Conservation (phyloP, 768 basidiomycete genomes). For the Holtermanniella nyarrowii region DNA sequence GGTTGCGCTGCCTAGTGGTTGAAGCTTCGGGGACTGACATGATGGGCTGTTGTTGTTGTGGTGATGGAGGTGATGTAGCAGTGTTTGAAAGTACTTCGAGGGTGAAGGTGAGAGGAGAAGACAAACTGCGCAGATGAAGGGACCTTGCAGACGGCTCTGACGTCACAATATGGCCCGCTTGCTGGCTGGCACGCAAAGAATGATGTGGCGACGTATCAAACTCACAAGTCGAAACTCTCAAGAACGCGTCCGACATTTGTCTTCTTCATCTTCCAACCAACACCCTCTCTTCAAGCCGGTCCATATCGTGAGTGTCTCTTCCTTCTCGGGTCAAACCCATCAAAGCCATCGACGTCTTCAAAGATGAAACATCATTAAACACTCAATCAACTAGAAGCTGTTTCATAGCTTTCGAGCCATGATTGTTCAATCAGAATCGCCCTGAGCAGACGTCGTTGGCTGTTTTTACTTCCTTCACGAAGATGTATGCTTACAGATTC, state of each 20-base stretch:
- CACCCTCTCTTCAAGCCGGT: background rate
- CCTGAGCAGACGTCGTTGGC: background rate
- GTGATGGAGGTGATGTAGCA: background rate
- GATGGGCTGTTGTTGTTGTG: background rate
- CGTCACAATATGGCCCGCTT: no score
- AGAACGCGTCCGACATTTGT: no score
- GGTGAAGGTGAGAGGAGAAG: no score
- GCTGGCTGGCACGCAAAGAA: no score
- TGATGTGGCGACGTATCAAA: no score
- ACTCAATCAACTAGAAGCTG: slow-evolving; percentile 4
- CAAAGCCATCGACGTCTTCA: background rate
- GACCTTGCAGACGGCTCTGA: no score
- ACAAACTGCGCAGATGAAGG: no score
- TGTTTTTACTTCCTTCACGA: no score
- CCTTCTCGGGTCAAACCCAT: background rate
- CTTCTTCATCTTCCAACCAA: background rate
- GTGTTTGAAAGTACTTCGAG: no score
- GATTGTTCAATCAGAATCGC: slow-evolving; percentile 3
- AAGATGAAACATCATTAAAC: slow-evolving; percentile 3
- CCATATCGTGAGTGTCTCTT: background rate
- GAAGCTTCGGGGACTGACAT: slow-evolving; percentile 31
- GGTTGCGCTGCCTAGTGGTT: slow-evolving; percentile 18
- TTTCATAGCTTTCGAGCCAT: slow-evolving; percentile 3
- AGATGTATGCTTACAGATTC: no score
- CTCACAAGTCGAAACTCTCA: background rate